These are phyloP conservation scores for Euphorbia lathyris DNA, from an alignment of 345 rosid species.

Conservation along the genomic window DNA sequence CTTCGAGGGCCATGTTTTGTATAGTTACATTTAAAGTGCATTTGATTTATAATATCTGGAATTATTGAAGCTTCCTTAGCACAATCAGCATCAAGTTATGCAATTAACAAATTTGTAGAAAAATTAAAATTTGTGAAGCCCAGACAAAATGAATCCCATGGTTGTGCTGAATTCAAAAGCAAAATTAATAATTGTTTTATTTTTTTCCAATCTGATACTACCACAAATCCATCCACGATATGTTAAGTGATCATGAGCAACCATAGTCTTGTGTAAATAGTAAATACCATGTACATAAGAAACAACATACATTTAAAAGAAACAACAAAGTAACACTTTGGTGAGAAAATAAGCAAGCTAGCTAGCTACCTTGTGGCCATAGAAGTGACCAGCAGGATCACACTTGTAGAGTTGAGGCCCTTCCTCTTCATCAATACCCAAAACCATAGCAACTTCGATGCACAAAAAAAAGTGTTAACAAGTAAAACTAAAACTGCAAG, in stretches of 20 bases:
- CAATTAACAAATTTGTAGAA: background rate
- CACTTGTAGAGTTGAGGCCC: conserved; percentile 94
- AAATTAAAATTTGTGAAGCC: background rate
- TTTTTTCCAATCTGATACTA: background rate
- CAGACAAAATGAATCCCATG: background rate
- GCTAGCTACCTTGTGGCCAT: conserved; percentile 82
- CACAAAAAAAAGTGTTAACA: conserved; percentile 1
- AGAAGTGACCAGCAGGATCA: conserved; percentile 99
- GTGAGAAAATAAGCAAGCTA: conserved; percentile 3
- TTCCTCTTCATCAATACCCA: conserved; percentile 92
- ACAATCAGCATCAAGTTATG: background rate
- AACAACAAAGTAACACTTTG: background rate
- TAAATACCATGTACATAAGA: background rate
- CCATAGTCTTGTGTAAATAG: background rate
- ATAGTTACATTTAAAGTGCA: no score
- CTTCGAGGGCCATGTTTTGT: no score
- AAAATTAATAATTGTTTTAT: background rate
- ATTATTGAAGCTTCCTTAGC: no score
- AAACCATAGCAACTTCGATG: conserved; percentile 84
- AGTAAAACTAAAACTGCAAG: conserved; percentile 3
- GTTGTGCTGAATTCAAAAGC: background rate
- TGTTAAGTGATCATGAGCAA: background rate
- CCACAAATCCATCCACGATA: background rate
- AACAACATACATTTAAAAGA: background rate
- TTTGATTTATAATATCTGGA: no score